Evolutionary conservation across 2,329 filamentous ascomycete species (phyloP).

Genomic region (Hypoxylon rubiginosum): DNA sequence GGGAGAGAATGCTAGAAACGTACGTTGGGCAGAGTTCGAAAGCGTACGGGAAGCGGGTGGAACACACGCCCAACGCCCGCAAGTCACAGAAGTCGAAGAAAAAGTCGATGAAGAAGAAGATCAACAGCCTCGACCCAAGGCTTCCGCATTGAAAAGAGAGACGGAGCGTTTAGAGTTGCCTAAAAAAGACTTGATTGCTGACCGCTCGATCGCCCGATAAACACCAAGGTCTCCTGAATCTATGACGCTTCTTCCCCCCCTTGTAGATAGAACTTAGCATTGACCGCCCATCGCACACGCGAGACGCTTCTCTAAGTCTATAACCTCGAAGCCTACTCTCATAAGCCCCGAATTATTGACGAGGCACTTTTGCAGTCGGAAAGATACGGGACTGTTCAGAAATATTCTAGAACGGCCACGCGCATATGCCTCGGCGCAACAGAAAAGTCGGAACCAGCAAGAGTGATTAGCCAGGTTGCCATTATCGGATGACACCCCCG

Average conservation of each 20-base stretch:
- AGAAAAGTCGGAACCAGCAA: too few species aligned
- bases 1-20: neutral
- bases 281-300: neutral
- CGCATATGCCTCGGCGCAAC: neutral
- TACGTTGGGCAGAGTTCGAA: conserved; percentile 20
- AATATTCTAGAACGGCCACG: neutral
- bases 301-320: neutral
- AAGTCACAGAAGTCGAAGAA: conserved; percentile 12
- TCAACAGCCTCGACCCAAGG: conserved; percentile 4
- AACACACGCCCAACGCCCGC: conserved; percentile 3
- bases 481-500: neutral
- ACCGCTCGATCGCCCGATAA: conserved; percentile 7
- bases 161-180: neutral
- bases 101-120: conserved; percentile 15
- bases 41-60: conserved; percentile 2
- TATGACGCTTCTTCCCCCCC: neutral
- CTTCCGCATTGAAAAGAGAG: neutral
- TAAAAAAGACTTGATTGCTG: neutral
- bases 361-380: neutral
- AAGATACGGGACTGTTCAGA: neutral
- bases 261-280: neutral
- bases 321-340: neutral
- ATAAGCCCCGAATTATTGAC: neutral
- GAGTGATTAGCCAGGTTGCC: neutral
- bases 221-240: neutral